Percentiles rank a stretch among this genome's conserved stretches.
phyloP scores from a whole-genome alignment of 306 rosid genomes.

The Gillenia trifoliata region DNA sequence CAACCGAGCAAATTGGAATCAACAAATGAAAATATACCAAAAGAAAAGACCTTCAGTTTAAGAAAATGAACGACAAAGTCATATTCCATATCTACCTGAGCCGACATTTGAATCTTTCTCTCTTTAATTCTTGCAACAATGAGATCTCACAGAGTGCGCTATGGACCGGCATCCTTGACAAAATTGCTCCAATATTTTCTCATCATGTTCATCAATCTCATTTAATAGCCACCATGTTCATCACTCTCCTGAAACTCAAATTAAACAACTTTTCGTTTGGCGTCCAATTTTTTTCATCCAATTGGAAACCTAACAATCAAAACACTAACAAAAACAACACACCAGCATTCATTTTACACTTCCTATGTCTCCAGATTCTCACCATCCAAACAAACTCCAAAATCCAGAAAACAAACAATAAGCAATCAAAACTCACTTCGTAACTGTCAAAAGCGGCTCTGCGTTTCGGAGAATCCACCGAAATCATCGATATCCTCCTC shows the following conservation, averaged over 20 bases:
- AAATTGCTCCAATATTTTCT: slow-evolving; percentile 57
- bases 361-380: not conserved
- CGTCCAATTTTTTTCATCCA: not conserved
- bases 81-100: slow-evolving; percentile 39
- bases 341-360: not conserved
- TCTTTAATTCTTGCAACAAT: slow-evolving; percentile 68
- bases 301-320: not conserved
- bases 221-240: slow-evolving; percentile 61
- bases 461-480: slow-evolving; percentile 56
- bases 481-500: slow-evolving; percentile 57
- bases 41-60: not conserved
- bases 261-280: not conserved
- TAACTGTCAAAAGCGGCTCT: slow-evolving; percentile 36
- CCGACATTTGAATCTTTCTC: slow-evolving; percentile 44
- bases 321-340: not conserved
- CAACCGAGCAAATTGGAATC: slow-evolving; percentile 14
- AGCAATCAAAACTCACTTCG: slow-evolving; percentile 31
- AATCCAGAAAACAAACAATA: no score
- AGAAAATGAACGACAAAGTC: not conserved
- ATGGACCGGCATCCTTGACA: slow-evolving; percentile 35
- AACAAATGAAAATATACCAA: not conserved
- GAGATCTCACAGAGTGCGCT: slow-evolving; percentile 60
- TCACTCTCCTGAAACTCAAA: slow-evolving; percentile 24
- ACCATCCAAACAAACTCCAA: not conserved
- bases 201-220: slow-evolving; percentile 69